Evolutionary conservation across 768 basidiomycete species (phyloP).

Genomic region (Kwoniella bestiolae): DNA sequence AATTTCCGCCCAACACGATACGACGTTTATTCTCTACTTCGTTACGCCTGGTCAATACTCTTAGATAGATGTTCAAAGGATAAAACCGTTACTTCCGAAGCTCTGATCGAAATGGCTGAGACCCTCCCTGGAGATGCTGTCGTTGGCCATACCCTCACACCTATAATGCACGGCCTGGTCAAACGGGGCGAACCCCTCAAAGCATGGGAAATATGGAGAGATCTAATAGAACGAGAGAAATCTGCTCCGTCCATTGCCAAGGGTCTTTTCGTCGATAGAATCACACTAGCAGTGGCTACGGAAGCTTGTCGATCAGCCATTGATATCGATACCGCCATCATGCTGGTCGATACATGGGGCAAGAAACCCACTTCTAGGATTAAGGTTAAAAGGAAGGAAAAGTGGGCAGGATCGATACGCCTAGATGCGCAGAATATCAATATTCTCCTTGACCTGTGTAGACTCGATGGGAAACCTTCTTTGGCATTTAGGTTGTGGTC

Average conservation of each 20-base stretch:
- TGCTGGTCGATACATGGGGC: conserved; percentile 42
- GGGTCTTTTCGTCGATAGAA: conserved; percentile 30
- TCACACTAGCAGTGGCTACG: conserved; percentile 29
- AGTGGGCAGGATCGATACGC: conserved; percentile 16
- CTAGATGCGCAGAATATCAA: conserved; percentile 43
- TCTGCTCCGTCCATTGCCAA: neutral
- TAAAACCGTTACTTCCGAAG: conserved; percentile 5
- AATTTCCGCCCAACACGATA: conserved; percentile 4
- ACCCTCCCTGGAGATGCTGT: conserved; percentile 15
- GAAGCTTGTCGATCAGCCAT: conserved; percentile 17
- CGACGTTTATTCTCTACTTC: neutral
- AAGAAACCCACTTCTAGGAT: conserved; percentile 4
- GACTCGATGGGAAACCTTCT: conserved; percentile 8
- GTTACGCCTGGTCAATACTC: conserved; percentile 41
- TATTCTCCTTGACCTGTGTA: conserved; percentile 33
- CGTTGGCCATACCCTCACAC: conserved; percentile 30
- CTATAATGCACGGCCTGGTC: conserved; percentile 36
- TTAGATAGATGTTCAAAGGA: conserved; percentile 18
- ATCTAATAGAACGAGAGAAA: conserved; percentile 31
- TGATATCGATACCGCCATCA: conserved; percentile 27
- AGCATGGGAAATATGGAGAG: conserved; percentile 37
- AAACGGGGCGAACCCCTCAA: conserved; percentile 20
- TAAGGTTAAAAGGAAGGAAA: neutral
- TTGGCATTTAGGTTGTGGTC: conserved; percentile 64
- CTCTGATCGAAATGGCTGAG: conserved; percentile 23